phyloP scores from a whole-genome alignment of 2,329 filamentous ascomycete species.

The Acarospora socialis region DNA sequence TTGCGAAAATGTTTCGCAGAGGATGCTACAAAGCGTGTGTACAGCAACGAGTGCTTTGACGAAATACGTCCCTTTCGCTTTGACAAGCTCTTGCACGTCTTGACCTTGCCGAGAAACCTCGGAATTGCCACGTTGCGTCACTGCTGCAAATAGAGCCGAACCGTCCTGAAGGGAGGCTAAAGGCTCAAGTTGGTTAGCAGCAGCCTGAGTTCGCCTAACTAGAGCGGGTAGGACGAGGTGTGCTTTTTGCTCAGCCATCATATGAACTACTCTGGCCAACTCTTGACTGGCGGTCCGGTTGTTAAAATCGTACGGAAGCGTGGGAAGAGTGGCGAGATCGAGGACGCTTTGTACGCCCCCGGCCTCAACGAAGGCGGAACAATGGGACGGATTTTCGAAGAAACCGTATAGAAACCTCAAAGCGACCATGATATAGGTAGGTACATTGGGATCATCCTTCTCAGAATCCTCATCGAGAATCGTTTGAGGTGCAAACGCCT shows the following conservation, averaged over 20 bases:
- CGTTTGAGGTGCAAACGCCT: constrained; percentile 22
- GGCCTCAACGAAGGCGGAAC: constrained; percentile 57
- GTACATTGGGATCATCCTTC: constrained; percentile 38
- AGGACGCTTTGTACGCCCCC: constrained; percentile 74
- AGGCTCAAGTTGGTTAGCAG: constrained; percentile 53
- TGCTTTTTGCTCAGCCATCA: constrained; percentile 66
- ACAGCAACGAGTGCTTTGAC: constrained; percentile 65
- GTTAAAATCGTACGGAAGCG: constrained; percentile 58
- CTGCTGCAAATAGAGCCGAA: constrained; percentile 54
- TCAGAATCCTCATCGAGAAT: constrained; percentile 36
- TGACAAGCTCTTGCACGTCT: constrained; percentile 30
- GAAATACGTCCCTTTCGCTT: constrained; percentile 54
- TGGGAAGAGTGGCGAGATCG: constrained; percentile 69
- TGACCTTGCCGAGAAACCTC: constrained; percentile 14
- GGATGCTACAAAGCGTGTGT: constrained; percentile 60
- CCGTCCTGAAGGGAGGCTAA: constrained; percentile 42
- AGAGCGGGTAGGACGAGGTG: constrained; percentile 71
- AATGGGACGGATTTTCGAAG: constrained; percentile 59
- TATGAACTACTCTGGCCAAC: constrained; percentile 58
- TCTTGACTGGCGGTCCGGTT: constrained; percentile 53
- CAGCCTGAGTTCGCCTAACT: constrained; percentile 55
- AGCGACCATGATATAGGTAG: constrained; percentile 60
- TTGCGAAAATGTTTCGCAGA: constrained; percentile 58
- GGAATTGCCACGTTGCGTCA: constrained; percentile 31
- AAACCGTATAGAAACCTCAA: constrained; percentile 67